phyloP scores from a whole-genome alignment of 352 stramenopile genomes.

The Globisporangium spiculum region DNA sequence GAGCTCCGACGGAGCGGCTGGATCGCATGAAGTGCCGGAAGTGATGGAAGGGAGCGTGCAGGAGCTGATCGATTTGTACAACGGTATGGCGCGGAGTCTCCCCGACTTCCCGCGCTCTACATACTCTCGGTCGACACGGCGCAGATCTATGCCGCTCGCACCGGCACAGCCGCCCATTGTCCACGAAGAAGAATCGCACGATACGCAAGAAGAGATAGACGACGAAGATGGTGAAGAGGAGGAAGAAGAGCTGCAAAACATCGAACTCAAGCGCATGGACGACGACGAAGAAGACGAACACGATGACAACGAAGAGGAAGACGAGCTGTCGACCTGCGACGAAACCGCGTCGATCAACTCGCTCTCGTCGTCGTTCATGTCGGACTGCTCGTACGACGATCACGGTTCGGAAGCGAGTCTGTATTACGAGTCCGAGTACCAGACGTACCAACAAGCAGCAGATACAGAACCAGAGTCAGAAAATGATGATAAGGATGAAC shows the following conservation, averaged over 20 bases:
- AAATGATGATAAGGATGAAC: not conserved
- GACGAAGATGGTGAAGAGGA: not conserved
- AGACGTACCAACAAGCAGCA: not conserved
- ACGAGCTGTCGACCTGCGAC: constrained; percentile 16
- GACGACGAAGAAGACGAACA: not conserved
- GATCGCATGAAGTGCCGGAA: not conserved
- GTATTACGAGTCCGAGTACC: constrained; percentile 20
- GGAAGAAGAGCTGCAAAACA: not conserved
- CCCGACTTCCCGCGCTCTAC: constrained; percentile 11
- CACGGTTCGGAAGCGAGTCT: constrained; percentile 3
- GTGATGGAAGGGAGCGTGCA: constrained; percentile 12
- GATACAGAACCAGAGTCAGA: not conserved
- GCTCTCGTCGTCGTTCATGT: constrained; percentile 19
- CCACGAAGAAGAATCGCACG: not conserved
- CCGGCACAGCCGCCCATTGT: not conserved
- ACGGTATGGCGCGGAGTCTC: constrained; percentile 16
- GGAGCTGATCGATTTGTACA: constrained; percentile 13
- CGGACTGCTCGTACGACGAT: constrained; percentile 18
- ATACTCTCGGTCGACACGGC: constrained; percentile 14
- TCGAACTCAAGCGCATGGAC: not conserved
- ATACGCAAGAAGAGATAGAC: not conserved
- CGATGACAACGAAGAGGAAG: constrained; percentile 5
- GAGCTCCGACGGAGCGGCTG: not conserved
- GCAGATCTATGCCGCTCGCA: not conserved
- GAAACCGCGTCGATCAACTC: constrained; percentile 20